These are phyloP conservation scores for Lactarius sp. DNA, from an alignment of 768 basidiomycete genomes.

Conservation along the genomic window DNA sequence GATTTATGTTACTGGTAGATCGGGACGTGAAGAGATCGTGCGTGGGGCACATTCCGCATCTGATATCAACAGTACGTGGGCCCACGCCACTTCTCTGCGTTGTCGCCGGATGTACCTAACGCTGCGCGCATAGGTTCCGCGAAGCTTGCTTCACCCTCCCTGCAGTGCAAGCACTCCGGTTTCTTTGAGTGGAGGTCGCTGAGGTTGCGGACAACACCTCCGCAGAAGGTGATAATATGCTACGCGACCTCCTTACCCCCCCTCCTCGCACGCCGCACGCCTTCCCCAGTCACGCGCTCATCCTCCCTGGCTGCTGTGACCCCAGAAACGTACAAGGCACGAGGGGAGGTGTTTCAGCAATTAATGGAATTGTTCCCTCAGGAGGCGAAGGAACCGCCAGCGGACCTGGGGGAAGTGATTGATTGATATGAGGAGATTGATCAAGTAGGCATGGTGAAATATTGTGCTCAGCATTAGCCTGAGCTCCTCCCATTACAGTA, in stretches of 20 bases:
- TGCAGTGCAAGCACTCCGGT: slow-evolving; percentile 60
- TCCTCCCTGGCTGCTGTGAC: slow-evolving; percentile 30
- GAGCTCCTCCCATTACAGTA: too few species aligned
- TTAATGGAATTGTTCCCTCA: slow-evolving; percentile 59
- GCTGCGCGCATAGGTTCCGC: slow-evolving; percentile 53
- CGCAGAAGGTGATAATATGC: slow-evolving; percentile 47
- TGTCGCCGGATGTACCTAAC: background rate
- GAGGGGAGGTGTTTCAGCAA: slow-evolving; percentile 65
- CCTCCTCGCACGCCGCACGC: slow-evolving; percentile 42
- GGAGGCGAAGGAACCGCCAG: slow-evolving; percentile 61
- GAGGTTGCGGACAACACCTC: slow-evolving; percentile 67
- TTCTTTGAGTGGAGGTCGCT: slow-evolving; percentile 65
- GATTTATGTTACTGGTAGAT: slow-evolving; percentile 37
- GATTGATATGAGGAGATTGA: slow-evolving; percentile 34
- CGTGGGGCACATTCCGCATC: slow-evolving; percentile 59
- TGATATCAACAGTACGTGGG: slow-evolving; percentile 63
- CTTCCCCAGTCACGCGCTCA: slow-evolving; percentile 12
- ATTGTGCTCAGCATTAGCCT: background rate
- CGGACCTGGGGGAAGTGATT: slow-evolving; percentile 59
- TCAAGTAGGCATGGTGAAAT: too few species aligned
- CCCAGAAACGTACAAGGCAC: slow-evolving; percentile 51
- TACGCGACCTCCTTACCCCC: slow-evolving; percentile 57
- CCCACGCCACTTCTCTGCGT: background rate
- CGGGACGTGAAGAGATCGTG: slow-evolving; percentile 56
- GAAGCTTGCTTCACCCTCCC: slow-evolving; percentile 68